A percentile compares a stretch with the other conserved stretches of the same genome.
phyloP scores from a whole-genome alignment of 345 rosid genomes.

The Eucalyptus shirleyi region DNA sequence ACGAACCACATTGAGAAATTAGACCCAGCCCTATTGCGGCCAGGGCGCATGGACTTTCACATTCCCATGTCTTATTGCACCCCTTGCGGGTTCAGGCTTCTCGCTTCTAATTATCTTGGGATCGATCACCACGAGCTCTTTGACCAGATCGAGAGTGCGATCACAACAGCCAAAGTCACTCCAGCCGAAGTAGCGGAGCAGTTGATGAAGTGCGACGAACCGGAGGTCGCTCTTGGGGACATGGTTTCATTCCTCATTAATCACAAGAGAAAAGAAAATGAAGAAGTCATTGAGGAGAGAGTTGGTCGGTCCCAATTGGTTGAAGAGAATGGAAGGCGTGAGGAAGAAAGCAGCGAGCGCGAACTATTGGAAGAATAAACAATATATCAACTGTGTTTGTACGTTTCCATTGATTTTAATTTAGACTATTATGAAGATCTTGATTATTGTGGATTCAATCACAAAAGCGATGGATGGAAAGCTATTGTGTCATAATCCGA shows the following conservation, averaged over 20 bases:
- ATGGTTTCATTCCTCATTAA: conserved; percentile 16
- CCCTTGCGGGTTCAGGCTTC: conserved; percentile 30
- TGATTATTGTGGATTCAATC: background rate
- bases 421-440: background rate
- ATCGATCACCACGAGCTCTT: conserved; percentile 6
- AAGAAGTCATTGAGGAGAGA: background rate
- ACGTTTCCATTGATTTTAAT: background rate
- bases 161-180: conserved; percentile 4
- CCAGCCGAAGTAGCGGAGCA: conserved; percentile 37
- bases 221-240: conserved; percentile 8
- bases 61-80: conserved; percentile 61
- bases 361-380: background rate
- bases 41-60: conserved; percentile 81
- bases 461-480: too few relatives aligned
- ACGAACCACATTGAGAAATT: conserved; percentile 62
- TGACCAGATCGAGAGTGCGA: conserved; percentile 6
- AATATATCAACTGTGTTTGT: too few relatives aligned
- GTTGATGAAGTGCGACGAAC: conserved; percentile 19
- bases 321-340: background rate
- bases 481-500: background rate
- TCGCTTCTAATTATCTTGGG: conserved; percentile 30
- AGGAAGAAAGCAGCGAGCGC: background rate
- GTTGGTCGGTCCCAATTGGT: background rate
- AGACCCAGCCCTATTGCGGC: conserved; percentile 58
- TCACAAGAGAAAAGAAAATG: background rate